A percentile compares a stretch with the other conserved stretches of the same genome.
Evolutionary conservation across 495 filamentous ascomycete species (phyloP).

Genomic region (Penicillium chermesinum): DNA sequence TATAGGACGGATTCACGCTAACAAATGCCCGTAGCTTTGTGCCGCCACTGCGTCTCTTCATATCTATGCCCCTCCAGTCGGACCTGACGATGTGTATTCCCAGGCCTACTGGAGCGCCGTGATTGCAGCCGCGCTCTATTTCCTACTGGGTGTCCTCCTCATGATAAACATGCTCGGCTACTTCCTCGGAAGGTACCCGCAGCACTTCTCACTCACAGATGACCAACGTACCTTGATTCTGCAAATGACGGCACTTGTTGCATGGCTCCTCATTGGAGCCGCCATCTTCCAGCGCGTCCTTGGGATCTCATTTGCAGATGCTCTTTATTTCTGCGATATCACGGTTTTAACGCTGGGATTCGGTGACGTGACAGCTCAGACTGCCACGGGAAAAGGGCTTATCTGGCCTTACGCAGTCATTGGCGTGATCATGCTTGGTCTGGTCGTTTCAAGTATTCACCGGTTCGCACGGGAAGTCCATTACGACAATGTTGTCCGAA

Average conservation of each 20-base stretch:
- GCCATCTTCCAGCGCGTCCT: constrained; percentile 50
- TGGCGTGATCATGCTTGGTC: constrained; percentile 80
- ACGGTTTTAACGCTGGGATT: constrained; percentile 65
- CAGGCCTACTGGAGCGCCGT: constrained; percentile 77
- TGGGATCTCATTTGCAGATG: constrained; percentile 49
- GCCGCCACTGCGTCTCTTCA: constrained; percentile 56
- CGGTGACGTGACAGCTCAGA: constrained; percentile 50
- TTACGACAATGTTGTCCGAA: constrained; percentile 61
- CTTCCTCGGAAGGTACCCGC: constrained; percentile 70
- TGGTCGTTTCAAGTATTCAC: constrained; percentile 80
- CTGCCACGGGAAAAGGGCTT: constrained; percentile 54
- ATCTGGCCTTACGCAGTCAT: constrained; percentile 80
- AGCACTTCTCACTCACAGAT: constrained; percentile 67
- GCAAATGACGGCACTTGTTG: constrained; percentile 58
- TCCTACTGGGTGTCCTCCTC: constrained; percentile 56
- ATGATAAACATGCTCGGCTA: constrained; percentile 79
- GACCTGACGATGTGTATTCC: constrained; percentile 57
- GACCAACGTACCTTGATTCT: constrained; percentile 64
- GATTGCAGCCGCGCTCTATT: constrained; percentile 61
- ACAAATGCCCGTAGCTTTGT: constrained; percentile 45
- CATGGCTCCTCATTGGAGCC: constrained; percentile 58
- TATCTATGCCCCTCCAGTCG: constrained; percentile 53
- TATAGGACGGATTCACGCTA: constrained; percentile 1
- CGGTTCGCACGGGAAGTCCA: constrained; percentile 60
- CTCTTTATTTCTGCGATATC: constrained; percentile 60